Base-by-base conservation (phyloP, 2,329 filamentous ascomycete genomes). In the Fusarium incarnatum region DNA sequence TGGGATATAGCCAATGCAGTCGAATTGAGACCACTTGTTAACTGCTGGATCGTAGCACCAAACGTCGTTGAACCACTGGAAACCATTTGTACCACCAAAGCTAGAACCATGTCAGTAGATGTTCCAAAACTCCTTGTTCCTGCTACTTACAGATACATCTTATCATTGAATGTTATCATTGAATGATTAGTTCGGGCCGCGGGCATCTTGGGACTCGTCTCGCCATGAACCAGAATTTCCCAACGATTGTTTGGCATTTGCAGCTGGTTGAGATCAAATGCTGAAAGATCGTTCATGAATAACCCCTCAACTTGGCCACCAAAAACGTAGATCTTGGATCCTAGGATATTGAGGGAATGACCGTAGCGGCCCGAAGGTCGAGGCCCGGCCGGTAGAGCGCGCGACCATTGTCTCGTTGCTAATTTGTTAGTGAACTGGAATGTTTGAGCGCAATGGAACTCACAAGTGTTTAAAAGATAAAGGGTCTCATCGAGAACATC, bases 321-420 rank as follows among this genome's bases (percentile, higher is more conserved):
- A 78, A 99, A 99, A 30, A 99, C 92, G 82, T 94, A 99, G 45
- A 99, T 95, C 78, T 97, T 98, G 64, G 96, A 98, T 27, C 95
- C 95, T 4, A 99, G 83, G 42, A 99, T 98, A 77, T 98, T 99
- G 67, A 99, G 82, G 0, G 96, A 97, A 79, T 99, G 96, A 8
- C 97, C 96, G 75, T 99, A 99, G 72, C 96, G 91, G 50, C 96
- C 96, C 8, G 94, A 89, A 3, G 96, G 96, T 62, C 94, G 88
- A 40, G 92, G 89, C 3, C 94, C 94, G 15, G 94, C 91, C 9
- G 97, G 96, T 47, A 97, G 87, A 44, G 96, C 94, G 79, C 94
- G 89, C 60, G 97, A 98, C 96, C 96, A 99, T 85, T 99, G 96
- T 75, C 96, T 92, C 60, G 96, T 98, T 68, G 96, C 96, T 98